phyloP scores from a whole-genome alignment of 345 rosid genomes.

The Diplotaxis tenuifolia region DNA sequence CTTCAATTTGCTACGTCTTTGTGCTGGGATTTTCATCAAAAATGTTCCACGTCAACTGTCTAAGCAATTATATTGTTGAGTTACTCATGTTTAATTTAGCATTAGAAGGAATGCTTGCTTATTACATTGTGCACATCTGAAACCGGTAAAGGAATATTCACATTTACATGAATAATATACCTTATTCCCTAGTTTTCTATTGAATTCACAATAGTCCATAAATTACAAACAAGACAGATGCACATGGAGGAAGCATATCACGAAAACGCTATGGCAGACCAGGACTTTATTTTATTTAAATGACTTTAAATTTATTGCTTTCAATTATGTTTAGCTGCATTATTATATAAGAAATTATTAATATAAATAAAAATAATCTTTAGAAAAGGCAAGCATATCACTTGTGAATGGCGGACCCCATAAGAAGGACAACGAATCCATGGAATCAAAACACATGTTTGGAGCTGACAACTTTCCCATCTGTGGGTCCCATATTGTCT shows the following conservation, averaged over 20 bases:
- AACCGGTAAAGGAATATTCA: background rate
- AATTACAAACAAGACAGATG: slow-evolving; percentile 13
- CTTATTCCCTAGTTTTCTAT: slow-evolving; percentile 7
- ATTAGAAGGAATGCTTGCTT: slow-evolving; percentile 27
- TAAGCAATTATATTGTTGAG: background rate
- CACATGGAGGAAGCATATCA: slow-evolving; percentile 26
- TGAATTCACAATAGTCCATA: slow-evolving; percentile 22
- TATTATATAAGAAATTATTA: background rate
- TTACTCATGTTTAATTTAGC: background rate
- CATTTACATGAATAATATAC: slow-evolving; percentile 15
- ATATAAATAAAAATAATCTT: background rate
- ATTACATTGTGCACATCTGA: slow-evolving; percentile 7
- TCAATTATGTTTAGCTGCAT: slow-evolving; percentile 18
- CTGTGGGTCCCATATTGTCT: slow-evolving; percentile 12
- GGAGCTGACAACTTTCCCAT: slow-evolving; percentile 31
- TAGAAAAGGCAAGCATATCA: slow-evolving; percentile 12
- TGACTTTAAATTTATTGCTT: background rate
- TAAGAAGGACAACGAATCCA: slow-evolving; percentile 38
- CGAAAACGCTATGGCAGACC: slow-evolving; percentile 32
- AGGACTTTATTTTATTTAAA: slow-evolving; percentile 16
- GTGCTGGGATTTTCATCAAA: background rate
- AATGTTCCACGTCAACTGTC: background rate
- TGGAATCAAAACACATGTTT: slow-evolving; percentile 43
- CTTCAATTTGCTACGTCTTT: background rate
- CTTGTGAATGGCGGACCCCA: slow-evolving; percentile 36